Percentiles rank a stretch among this genome's conserved stretches.
phyloP scores from a whole-genome alignment of 2,329 filamentous ascomycete species.

The Thielaviopsis punctulata region DNA sequence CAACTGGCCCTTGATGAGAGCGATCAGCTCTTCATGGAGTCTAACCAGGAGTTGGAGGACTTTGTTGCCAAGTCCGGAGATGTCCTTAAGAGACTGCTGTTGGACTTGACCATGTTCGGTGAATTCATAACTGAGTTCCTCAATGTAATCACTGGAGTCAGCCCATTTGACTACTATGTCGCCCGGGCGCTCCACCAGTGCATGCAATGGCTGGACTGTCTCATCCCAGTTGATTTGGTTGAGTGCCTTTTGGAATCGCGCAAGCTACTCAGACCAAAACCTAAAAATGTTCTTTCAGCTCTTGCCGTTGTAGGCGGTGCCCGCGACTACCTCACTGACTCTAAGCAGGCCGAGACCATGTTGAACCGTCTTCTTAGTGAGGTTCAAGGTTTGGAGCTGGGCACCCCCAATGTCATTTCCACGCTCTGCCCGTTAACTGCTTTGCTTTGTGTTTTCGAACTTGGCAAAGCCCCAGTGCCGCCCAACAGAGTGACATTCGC shows the following conservation, averaged over 20 bases:
- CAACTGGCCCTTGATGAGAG: not conserved
- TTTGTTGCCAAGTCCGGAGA: not conserved
- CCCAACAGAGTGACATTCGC: conserved; percentile 65
- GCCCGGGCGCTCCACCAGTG: not conserved
- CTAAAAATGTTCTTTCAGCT: conserved; percentile 25
- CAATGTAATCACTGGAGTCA: not conserved
- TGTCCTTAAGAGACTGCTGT: not conserved
- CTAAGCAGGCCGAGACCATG: conserved; percentile 18
- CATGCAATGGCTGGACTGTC: not conserved
- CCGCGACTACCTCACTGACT: not conserved
- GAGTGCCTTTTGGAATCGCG: not conserved
- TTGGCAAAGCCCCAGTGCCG: conserved; percentile 36
- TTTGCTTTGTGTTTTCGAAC: conserved; percentile 33
- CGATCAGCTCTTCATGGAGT: not conserved
- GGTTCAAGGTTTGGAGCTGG: conserved; percentile 30
- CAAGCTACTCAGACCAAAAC: conserved; percentile 24
- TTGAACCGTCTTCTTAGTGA: conserved; percentile 45
- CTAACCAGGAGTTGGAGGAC: not conserved
- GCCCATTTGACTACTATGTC: not conserved
- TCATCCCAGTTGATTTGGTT: not conserved
- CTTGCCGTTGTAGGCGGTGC: conserved; percentile 22
- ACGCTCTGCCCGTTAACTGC: conserved; percentile 37
- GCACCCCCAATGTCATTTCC: conserved; percentile 27
- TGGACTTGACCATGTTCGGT: no score
- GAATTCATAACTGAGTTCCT: not conserved